Base-by-base conservation (phyloP, 257 asterid species). In the Solanum microdontum region DNA sequence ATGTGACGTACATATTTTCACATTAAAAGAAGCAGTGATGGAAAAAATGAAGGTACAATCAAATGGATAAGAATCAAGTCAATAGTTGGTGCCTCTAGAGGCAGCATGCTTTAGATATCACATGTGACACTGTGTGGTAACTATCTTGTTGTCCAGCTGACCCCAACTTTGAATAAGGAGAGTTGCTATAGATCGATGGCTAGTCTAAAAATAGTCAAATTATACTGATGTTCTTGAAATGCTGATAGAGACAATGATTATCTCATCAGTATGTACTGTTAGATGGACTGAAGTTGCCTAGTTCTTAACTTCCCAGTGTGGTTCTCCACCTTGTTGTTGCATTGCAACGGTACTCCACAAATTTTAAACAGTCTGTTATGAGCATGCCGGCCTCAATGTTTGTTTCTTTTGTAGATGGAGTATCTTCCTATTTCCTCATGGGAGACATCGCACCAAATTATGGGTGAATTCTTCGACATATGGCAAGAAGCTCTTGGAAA, bases 371-470 rank as follows among this genome's bases (percentile, higher is more conserved):
- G 62, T 26, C 8, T 40, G 36, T 28, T 79, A 0, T 26, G 84
- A 79, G 66, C 68, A 43, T 80, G 3, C 3, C 26, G 66, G 33
- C 34, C 39, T 87, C 28, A 86, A 24, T 73, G 87, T n/a, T 69
- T 62, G 9, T 87, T 84, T 88, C 21, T 68, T 76, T 93, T 91
- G 93, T 95, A 97, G 99, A 94, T 97, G 96, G 98, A 97, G 92
- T 95, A 95, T 89, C 92, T 92, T 39, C 98, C 99, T 24, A 91
- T 95, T 51, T 97, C 98, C 74, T 96, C 99, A 23, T 95, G 99
- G 99, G 94, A 92, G 86, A 96, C 93, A 87, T 94, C 99, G 1
- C 99, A 94, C 76, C 90, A 94, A 85, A 88, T 96, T 86, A 96
- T 97, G 98, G 97, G 92, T 1, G 98, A 95, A 86, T 96, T 94